A percentile compares a stretch with the other conserved stretches of the same genome.
phyloP scores from a whole-genome alignment of 78 protist genomes.

The Mantamonas sphyraenae region DNA sequence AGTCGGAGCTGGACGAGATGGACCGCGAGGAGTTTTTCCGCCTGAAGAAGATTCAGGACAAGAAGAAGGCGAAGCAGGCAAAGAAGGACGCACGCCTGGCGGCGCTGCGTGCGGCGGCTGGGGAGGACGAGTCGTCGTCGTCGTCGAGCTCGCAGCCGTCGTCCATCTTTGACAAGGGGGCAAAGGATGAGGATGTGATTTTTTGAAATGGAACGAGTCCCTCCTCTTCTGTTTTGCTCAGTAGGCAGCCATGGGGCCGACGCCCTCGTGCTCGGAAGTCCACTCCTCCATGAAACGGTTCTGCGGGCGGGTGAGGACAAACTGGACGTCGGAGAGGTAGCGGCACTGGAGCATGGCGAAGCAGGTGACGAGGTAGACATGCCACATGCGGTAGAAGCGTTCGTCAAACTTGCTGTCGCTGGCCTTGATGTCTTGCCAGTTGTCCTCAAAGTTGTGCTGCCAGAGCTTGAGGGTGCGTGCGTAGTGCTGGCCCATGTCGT shows the following conservation, averaged over 20 bases:
- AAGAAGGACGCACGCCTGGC: no score
- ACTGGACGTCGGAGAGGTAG: not conserved
- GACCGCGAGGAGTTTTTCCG: conserved; percentile 89
- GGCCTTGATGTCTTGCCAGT: not conserved
- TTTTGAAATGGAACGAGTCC: no score
- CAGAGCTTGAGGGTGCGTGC: conserved; percentile 20
- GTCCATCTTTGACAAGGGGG: no score
- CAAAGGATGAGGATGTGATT: no score
- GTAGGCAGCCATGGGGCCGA: no score
- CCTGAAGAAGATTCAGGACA: conserved; percentile 42
- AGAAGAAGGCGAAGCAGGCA: conserved; percentile 11
- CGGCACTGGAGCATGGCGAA: not conserved
- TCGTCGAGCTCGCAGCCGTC: no score
- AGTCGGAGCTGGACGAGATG: conserved; percentile 91
- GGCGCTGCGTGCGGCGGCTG: no score
- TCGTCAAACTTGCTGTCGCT: not conserved
- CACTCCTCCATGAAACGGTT: no score
- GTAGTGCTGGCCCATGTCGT: conserved; percentile 15
- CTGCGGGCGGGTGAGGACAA: not conserved
- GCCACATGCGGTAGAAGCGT: conserved; percentile 19
- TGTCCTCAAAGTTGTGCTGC: conserved; percentile 2
- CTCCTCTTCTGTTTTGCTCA: no score
- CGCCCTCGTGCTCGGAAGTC: no score
- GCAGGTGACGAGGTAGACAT: conserved; percentile 27
- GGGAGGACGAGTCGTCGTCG: no score